phyloP scores from a whole-genome alignment of 1,284 basidiomycete species.

The Moniliella sp. region DNA sequence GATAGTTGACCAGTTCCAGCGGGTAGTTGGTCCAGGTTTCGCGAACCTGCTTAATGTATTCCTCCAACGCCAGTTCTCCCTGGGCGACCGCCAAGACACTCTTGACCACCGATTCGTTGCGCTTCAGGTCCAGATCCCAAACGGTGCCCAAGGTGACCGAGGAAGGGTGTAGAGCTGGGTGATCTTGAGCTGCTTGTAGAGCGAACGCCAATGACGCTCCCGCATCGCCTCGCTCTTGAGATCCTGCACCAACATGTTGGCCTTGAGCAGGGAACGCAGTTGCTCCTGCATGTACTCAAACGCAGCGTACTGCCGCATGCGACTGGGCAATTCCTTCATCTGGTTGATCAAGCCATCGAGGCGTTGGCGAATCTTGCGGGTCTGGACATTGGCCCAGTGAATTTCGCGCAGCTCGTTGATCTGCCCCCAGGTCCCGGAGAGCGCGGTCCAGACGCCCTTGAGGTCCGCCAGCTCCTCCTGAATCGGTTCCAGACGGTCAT shows the following conservation, averaged over 20 bases:
- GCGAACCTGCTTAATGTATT: slow-evolving; percentile 46
- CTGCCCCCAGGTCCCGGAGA: slow-evolving; percentile 89
- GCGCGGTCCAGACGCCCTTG: slow-evolving; percentile 93
- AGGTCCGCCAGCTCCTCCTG: slow-evolving; percentile 85
- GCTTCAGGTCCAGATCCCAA: slow-evolving; percentile 85
- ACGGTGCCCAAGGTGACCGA: slow-evolving; percentile 89
- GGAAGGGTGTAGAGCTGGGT: slow-evolving; percentile 30
- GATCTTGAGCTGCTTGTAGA: slow-evolving; percentile 66
- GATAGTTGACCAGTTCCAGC: slow-evolving; percentile 87
- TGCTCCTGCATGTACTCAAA: slow-evolving; percentile 94
- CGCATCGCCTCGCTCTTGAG: slow-evolving; percentile 90
- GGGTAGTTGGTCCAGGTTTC: slow-evolving; percentile 92
- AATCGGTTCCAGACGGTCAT: slow-evolving; percentile 74
- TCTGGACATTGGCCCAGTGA: slow-evolving; percentile 63
- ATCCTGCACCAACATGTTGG: slow-evolving; percentile 67
- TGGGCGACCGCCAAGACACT: slow-evolving; percentile 92
- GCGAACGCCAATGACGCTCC: slow-evolving; percentile 91
- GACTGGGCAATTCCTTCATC: slow-evolving; percentile 91
- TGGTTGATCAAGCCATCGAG: slow-evolving; percentile 68
- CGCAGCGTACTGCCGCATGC: slow-evolving; percentile 95
- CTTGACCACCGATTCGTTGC: slow-evolving; percentile 71
- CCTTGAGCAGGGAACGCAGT: slow-evolving; percentile 63
- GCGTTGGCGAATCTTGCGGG: slow-evolving; percentile 78
- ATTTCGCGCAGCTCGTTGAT: slow-evolving; percentile 69
- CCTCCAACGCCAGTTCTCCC: slow-evolving; percentile 48